Base-by-base conservation (phyloP, 306 rosid species). In the Dalbergia oliveri region DNA sequence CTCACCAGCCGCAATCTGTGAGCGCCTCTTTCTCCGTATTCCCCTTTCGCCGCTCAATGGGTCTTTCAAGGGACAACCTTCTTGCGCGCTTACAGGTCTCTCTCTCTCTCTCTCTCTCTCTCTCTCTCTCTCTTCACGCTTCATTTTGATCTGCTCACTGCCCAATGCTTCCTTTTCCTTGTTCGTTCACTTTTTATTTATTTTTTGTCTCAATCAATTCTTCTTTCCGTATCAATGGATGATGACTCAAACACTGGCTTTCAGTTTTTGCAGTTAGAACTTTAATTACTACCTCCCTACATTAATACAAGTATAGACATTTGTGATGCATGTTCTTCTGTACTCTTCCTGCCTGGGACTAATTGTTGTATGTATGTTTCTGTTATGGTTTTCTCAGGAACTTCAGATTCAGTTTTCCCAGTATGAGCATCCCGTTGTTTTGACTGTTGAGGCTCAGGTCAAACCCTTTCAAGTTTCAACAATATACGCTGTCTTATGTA, bases 391-490 rank as follows among this genome's bases (percentile, higher is more conserved):
- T 15, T 71, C 74, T 59, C 58, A 93, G 97, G 97, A 93, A 74
- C 98, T 90, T 79, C 89, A 85, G 79, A 88, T 96, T 79, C 86
- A 87, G 45, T 90, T 90, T 79, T 77, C 93, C 61, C 83, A 82
- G 85, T 86, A 91, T 71, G 97, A 93, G 60, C 99, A 93, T 87
- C 99, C 98, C 8, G 87, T 83, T 81, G 97, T 89, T 79, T 75
- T 96, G 87, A 93, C 98, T 3, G 99, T 93, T 77, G 98, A 96
- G 59, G 97, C 94, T 65, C 99, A 96, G 97, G 99, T 93, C 73
- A 82, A 83, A 3, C 15, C 66, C 60, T 61, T 56, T 50, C 4
- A 7, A 37, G 18, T 56, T 50, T 50, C 3, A 7, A 37, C 21
- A 21, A 53, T 33, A 13, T 15, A 11, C 19, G 5, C 14, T 37